These are phyloP conservation scores for Malassezia restricta DNA, from an alignment of 1,284 basidiomycete species.

Conservation along the genomic window DNA sequence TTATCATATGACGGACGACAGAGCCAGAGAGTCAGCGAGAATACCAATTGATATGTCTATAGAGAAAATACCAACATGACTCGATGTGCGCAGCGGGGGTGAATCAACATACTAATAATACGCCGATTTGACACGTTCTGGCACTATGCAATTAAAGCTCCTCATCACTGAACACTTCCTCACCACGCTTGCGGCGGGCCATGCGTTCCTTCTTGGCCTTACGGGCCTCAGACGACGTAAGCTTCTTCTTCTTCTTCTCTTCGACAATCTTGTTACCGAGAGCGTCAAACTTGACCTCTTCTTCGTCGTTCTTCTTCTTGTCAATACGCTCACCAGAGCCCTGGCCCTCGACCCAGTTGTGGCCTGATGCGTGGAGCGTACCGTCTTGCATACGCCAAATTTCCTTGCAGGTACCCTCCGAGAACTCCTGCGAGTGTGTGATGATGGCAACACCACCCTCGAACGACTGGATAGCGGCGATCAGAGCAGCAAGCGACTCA, in stretches of 20 bases:
- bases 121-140: no score
- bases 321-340: constrained; percentile 38
- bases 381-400: constrained; percentile 43
- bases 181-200: constrained; percentile 27
- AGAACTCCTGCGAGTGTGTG: constrained; percentile 44
- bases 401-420: constrained; percentile 42
- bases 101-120: no score
- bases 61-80: not conserved
- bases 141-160: constrained; percentile 17
- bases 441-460: constrained; percentile 46
- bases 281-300: constrained; percentile 34
- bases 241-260: constrained; percentile 36
- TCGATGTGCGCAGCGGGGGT: no score
- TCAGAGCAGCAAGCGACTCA: constrained; percentile 45
- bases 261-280: constrained; percentile 35
- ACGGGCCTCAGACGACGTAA: constrained; percentile 19
- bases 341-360: constrained; percentile 77
- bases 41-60: not conserved
- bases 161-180: constrained; percentile 28
- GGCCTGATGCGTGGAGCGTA: constrained; percentile 52
- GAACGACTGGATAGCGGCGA: constrained; percentile 43
- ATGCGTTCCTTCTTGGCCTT: constrained; percentile 33
- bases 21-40: not conserved
- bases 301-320: constrained; percentile 34
- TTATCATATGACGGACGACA: not conserved